phyloP scores from a whole-genome alignment of 2,329 filamentous ascomycete species.

The Fusarium buharicum region DNA sequence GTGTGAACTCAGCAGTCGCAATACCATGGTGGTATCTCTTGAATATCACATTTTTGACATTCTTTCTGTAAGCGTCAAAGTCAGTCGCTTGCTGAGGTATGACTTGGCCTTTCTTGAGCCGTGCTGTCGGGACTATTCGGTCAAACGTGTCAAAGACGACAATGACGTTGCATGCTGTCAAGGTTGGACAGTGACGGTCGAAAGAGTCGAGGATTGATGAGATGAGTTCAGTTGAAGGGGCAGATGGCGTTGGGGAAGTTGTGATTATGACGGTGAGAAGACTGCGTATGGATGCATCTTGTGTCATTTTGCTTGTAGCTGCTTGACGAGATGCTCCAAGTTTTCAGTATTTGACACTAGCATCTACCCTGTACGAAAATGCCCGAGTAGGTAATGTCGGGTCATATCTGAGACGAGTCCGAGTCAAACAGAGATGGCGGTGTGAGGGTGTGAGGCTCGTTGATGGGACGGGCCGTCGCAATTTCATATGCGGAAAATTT shows the following conservation, averaged over 20 bases:
- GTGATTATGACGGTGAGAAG: constrained; percentile 58
- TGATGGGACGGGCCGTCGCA: constrained; percentile 23
- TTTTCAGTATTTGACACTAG: constrained; percentile 1
- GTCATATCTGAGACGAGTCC: constrained; percentile 2
- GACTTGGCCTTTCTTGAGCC: constrained; percentile 65
- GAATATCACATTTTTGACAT: constrained; percentile 55
- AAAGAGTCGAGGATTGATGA: constrained; percentile 59
- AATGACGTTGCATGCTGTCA: constrained; percentile 58
- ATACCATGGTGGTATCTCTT: constrained; percentile 14
- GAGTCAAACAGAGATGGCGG: constrained; percentile 13
- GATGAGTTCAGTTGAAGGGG: constrained; percentile 63
- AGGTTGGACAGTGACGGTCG: constrained; percentile 52
- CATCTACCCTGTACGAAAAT: constrained; percentile 25
- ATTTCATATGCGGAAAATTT: constrained; percentile 16
- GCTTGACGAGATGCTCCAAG: not conserved
- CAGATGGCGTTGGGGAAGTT: constrained; percentile 65
- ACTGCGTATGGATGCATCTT: constrained; percentile 2
- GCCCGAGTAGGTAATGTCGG: not conserved
- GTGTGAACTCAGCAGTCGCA: constrained; percentile 2
- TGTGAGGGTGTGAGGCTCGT: constrained; percentile 11
- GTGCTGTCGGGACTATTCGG: constrained; percentile 54
- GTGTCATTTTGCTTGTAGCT: constrained; percentile 15
- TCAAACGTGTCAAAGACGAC: constrained; percentile 66
- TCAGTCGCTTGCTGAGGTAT: constrained; percentile 56
- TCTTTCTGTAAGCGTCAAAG: constrained; percentile 59